Conservation (phyloP, 2,329 filamentous ascomycete genomes). For the Aureobasidium musti region DNA sequence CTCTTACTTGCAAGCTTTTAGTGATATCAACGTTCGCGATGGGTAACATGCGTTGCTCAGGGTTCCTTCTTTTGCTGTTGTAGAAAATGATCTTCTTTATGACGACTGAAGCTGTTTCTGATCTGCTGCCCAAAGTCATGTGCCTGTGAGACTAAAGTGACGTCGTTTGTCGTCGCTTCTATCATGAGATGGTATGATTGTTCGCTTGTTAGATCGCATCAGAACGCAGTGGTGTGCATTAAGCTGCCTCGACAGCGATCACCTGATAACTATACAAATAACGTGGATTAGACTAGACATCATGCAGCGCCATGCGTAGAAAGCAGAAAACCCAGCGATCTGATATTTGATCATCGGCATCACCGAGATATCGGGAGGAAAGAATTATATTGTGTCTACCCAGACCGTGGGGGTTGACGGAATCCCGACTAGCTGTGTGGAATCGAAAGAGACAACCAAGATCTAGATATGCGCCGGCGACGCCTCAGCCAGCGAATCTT, state of each 20-base stretch:
- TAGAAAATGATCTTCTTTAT: background rate
- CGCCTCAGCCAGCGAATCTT: background rate
- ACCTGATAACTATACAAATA: background rate
- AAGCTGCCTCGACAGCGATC: background rate
- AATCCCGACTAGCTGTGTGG: background rate
- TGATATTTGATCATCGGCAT: background rate
- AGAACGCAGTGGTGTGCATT: background rate
- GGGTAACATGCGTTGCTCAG: background rate
- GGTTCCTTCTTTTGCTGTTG: background rate
- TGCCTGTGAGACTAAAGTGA: background rate
- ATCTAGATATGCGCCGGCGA: background rate
- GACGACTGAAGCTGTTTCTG: background rate
- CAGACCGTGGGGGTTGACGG: background rate
- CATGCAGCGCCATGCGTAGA: background rate
- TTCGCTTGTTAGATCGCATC: background rate
- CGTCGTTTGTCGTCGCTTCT: background rate
- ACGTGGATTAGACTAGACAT: background rate
- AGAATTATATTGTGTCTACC: slow-evolving; percentile 4
- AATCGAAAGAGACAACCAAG: background rate
- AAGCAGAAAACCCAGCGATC: background rate
- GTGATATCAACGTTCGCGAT: slow-evolving; percentile 8
- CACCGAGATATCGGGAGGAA: background rate
- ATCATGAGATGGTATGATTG: background rate
- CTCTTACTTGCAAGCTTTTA: background rate
- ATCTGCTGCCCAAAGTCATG: background rate